These are phyloP conservation scores for Adenanthera pavonina DNA, from an alignment of 306 rosid genomes.

Conservation along the genomic window DNA sequence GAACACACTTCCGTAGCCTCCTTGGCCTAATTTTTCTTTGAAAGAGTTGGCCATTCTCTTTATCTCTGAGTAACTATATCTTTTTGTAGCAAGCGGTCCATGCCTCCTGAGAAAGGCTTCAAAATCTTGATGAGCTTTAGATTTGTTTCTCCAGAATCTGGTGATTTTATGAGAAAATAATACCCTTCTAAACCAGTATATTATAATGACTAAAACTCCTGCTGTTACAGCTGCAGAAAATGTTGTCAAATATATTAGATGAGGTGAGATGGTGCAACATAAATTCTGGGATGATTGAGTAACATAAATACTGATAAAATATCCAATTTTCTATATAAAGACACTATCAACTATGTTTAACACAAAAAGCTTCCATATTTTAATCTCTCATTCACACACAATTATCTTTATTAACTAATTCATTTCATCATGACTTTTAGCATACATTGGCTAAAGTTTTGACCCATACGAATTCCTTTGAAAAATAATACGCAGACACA, in stretches of 20 bases:
- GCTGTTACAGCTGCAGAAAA: neutral
- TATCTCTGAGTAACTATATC: slow-evolving; percentile 35
- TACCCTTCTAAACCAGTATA: neutral
- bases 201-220: neutral
- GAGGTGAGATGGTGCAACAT: neutral
- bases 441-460: neutral
- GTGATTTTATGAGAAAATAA: neutral
- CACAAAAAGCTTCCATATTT: neutral
- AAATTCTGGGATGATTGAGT: neutral
- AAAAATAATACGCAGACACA: neutral
- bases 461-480: neutral
- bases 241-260: neutral
- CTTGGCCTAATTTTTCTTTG: slow-evolving; percentile 42
- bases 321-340: too few species aligned
- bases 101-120: slow-evolving; percentile 11
- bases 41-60: slow-evolving; percentile 42
- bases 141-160: neutral
- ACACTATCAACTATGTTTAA: neutral
- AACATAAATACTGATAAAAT: neutral
- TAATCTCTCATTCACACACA: neutral
- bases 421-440: too few species aligned
- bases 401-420: too few species aligned
- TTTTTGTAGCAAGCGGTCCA: slow-evolving; percentile 24
- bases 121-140: neutral
- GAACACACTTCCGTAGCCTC: slow-evolving; percentile 47